Evolutionary conservation across 768 basidiomycete species (phyloP), one percentile per base, ranked within the genome.

Genomic region (Trametes meyenii): DNA sequence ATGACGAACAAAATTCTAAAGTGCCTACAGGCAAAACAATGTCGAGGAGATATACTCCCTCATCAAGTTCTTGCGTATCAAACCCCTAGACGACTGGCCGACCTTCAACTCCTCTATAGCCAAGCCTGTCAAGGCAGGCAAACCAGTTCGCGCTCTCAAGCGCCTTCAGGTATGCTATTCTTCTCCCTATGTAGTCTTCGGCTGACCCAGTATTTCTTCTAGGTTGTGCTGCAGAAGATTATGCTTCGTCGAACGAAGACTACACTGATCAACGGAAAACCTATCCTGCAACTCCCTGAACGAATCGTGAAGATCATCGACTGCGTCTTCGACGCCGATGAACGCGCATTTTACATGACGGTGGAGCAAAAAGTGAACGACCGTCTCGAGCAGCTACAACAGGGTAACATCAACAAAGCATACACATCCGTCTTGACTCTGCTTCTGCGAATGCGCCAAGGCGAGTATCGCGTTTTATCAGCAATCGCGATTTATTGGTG

Each of bases 231-330:
- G 14, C 86, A 88, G 65, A 83, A 89, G 13, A 80, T 96, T 63
- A 96, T 98, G 95, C 83, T 98, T 33, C 83, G 96, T 5, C 86
- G 97, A 4, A 87, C 81, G 3, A 99, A 98, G 75, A 82, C 81
- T 39, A 84, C 87, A 52, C 67, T 76, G 0, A 64, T 90, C 17
- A 88, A 95, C 58, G 96, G 96, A 5, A 90, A 94, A 68, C 84
- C 85, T 0, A 78, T 98, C 19, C 80, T 98, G 42, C 81, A 89
- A 16, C 83, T 99, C 0, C 97, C 97, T 0, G 82, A 80, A 14
- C 84, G 94, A 3, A 81, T 72, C 1, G 79, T 99, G 33, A 75
- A 89, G 11, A 74, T 94, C 38, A 78, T 96, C 0, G 80, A 86
- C 2, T 96, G 94, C 73, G 75, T 78, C 1, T 98, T 99, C 67